Evolutionary conservation across 495 filamentous ascomycete genomes (phyloP).

Genomic region (Arthonia radiata): DNA sequence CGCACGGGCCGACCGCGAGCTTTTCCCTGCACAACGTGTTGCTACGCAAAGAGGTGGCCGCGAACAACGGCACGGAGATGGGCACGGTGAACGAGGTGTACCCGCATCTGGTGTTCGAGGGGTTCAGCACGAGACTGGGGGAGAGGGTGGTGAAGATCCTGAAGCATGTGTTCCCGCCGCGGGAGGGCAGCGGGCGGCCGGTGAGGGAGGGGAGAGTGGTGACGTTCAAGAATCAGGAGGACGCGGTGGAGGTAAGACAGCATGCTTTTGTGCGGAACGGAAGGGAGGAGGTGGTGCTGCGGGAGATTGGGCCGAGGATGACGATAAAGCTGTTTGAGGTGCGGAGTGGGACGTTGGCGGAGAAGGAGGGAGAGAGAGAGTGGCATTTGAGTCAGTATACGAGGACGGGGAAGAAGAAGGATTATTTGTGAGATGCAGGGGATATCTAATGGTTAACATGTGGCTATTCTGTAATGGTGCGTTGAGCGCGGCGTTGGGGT

Average conservation of each 20-base stretch:
- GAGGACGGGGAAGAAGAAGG: constrained; percentile 74
- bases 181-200: constrained; percentile 82
- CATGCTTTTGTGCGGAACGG: constrained; percentile 66
- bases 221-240: constrained; percentile 85
- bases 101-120: constrained; percentile 87
- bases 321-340: constrained; percentile 94
- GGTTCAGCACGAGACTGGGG: constrained; percentile 67
- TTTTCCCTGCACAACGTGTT: constrained; percentile 91
- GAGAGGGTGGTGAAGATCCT: constrained; percentile 67
- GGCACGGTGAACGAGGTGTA: constrained; percentile 89
- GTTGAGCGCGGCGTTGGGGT: no score
- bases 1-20: constrained; percentile 76
- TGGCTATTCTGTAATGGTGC: no score
- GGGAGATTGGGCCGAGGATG: constrained; percentile 88
- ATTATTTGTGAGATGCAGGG: constrained; percentile 56
- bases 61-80: no score
- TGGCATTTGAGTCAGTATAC: constrained; percentile 93
- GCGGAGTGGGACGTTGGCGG: constrained; percentile 74
- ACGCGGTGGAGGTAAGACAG: constrained; percentile 69
- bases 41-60: constrained; percentile 68
- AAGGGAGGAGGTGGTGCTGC: constrained; percentile 72
- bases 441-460: no score
- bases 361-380: constrained; percentile 88
- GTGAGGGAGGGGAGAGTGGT: no score
- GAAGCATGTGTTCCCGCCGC: constrained; percentile 83